Conservation (phyloP, 441 rosid genomes). For the Corymbia citriodora region DNA sequence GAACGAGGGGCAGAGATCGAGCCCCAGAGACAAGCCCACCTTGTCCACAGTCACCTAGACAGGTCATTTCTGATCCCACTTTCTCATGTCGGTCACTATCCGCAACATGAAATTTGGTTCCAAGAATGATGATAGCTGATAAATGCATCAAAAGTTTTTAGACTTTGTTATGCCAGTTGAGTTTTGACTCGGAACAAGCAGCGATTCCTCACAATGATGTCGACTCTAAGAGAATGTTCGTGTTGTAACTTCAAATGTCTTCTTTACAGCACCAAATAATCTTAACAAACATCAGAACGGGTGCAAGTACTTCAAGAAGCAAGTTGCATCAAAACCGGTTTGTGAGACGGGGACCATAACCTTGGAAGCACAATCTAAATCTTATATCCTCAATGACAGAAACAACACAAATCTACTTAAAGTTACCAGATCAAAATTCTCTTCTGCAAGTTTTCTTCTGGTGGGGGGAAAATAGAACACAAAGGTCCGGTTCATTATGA, state of each 20-base stretch:
- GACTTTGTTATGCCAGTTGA: too few species aligned
- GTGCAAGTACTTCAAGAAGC: background rate
- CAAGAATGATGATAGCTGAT: too few species aligned
- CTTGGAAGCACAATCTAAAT: background rate
- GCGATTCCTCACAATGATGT: too few species aligned
- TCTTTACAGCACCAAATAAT: background rate
- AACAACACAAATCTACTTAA: background rate
- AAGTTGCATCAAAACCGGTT: background rate
- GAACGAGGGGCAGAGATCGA: too few species aligned
- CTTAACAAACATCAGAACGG: background rate
- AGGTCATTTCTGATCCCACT: too few species aligned
- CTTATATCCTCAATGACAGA: background rate
- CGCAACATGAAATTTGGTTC: too few species aligned
- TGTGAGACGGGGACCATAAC: background rate
- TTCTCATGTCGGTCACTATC: too few species aligned
- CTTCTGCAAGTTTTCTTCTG: background rate
- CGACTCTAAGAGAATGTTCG: too few species aligned
- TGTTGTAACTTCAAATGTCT: background rate
- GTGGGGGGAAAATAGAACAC: background rate
- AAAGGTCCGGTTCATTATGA: background rate
- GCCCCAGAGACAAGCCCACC: too few species aligned
- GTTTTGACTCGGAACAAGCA: too few species aligned
- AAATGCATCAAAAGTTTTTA: too few species aligned
- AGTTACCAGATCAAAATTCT: background rate
- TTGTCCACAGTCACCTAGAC: too few species aligned